Conservation (phyloP, 495 filamentous ascomycete genomes). For the Aspergillus sclerotioniger region DNA sequence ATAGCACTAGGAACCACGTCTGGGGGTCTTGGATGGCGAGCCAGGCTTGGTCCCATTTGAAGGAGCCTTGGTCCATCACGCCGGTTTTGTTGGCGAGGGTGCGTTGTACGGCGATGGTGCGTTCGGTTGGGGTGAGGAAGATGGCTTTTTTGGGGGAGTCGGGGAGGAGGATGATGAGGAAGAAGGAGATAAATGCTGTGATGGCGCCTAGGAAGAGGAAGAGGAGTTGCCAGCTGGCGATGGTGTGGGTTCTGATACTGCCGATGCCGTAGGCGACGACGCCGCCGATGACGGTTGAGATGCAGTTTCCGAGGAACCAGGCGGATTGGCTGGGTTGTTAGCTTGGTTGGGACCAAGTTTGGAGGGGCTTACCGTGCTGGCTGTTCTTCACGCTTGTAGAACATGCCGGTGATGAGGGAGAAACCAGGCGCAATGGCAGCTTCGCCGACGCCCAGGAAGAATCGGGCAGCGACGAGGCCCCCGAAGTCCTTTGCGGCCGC, state of each 20-base stretch:
- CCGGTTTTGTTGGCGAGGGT: conserved; percentile 58
- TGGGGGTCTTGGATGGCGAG: conserved; percentile 52
- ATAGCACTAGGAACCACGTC: conserved; percentile 44
- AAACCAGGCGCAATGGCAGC: conserved; percentile 56
- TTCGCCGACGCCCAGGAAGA: conserved; percentile 57
- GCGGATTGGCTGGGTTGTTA: conserved; percentile 23
- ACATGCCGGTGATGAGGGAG: conserved; percentile 54
- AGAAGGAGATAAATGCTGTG: conserved; percentile 34
- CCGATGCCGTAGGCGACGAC: conserved; percentile 57
- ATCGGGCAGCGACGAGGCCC: conserved; percentile 49
- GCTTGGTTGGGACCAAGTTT: conserved; percentile 21
- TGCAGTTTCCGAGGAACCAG: conserved; percentile 45
- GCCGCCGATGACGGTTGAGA: conserved; percentile 50
- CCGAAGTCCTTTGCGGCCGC: conserved; percentile 51
- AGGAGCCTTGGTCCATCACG: conserved; percentile 56
- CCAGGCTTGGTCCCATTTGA: conserved; percentile 54
- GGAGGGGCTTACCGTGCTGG: conserved; percentile 39
- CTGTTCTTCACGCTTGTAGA: conserved; percentile 53
- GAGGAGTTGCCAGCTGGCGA: conserved; percentile 42
- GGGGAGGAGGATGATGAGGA: conserved; percentile 46
- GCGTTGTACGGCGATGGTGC: conserved; percentile 53
- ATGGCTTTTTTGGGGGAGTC: conserved; percentile 48
- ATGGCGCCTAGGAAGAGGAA: conserved; percentile 44
- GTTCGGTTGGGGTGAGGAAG: conserved; percentile 46
- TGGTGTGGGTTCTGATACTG: conserved; percentile 41